Conservation (phyloP, 257 asterid genomes). For the Lantana camara region DNA sequence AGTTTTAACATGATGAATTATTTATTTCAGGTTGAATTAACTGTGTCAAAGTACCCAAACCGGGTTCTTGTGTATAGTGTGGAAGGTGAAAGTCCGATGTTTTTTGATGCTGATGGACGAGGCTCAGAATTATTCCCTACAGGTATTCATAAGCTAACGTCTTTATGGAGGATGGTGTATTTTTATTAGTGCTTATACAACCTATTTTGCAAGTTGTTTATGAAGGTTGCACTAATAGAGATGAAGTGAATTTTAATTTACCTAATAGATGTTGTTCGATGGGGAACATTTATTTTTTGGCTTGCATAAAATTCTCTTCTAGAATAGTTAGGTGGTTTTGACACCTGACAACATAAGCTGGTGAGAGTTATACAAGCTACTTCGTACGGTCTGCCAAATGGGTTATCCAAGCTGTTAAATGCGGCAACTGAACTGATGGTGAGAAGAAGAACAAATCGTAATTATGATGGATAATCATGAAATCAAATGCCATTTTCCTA, state of each 20-base stretch:
- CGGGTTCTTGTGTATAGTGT: slow-evolving; percentile 84
- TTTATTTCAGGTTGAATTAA: slow-evolving; percentile 65
- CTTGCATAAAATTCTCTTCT: too few species aligned
- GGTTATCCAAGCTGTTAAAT: not conserved
- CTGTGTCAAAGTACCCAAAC: slow-evolving; percentile 79
- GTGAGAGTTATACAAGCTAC: not conserved
- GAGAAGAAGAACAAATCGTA: not conserved
- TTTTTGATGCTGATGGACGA: slow-evolving; percentile 87
- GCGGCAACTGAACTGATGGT: not conserved
- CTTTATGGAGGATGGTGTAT: slow-evolving; percentile 4
- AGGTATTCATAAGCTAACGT: slow-evolving; percentile 49
- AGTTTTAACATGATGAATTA: slow-evolving; percentile 24
- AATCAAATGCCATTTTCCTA: slow-evolving; percentile 1
- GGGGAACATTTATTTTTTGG: not conserved
- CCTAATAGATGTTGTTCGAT: not conserved
- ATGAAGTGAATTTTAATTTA: too few species aligned
- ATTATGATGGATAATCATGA: slow-evolving; percentile 1
- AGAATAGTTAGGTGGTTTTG: slow-evolving; percentile 6
- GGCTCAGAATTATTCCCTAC: slow-evolving; percentile 86
- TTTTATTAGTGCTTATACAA: not conserved
- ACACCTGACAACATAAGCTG: not conserved
- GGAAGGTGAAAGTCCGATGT: slow-evolving; percentile 88
- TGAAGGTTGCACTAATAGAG: not conserved
- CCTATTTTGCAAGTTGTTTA: too few species aligned
- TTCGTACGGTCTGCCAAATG: not conserved